Evolutionary conservation across 1,139 yeast genomes (phyloP), one percentile per base, ranked within the genome.

Genomic region (Insectozyma bohioensis): DNA sequence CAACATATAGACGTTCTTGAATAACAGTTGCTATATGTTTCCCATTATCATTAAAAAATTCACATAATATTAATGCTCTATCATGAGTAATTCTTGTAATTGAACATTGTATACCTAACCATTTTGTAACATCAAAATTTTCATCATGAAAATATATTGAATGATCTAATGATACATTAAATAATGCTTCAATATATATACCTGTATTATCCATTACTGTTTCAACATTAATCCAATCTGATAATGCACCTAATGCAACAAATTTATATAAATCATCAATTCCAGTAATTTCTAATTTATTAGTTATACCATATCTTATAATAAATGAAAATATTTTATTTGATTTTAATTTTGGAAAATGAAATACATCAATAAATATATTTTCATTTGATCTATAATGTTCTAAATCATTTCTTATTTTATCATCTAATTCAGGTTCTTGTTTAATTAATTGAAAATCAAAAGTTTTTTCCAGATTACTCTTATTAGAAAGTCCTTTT

Each of bases 181-280:
- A 65, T 32, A 23, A 16, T 15, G 20, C 20, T 10, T 20, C 15
- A 4, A 21, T 26, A 4, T 25, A 20, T 4, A 25, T 15, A 2
- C 28, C 28, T 22, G 28, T 22, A 12, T 9, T 17, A 11, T n/a
- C 15, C 12, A 35, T 26, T 14, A 30, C 25, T 10, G 12, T 7
- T 11, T 24, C 24, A 12, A 39, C 26, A 15, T 24, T 30, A n/a
- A 37, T 32, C 43, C 43, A 40, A 24, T 84, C 92, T 0, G 84
- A 69, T 13, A 81, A 58, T 34, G 76, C 75, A 1, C 81, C 80
- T 30, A 83, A 52, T 1, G 83, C 85, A 14, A 73, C 76, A 50
- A 73, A 78, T 40, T 78, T 72, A 49, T 64, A 74, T 10, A 33
- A 41, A 2, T 29, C 26, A 3, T 39, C 41, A 12, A 38, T 19